Percentiles rank a stretch among this genome's conserved stretches.
Evolutionary conservation across 2,329 filamentous ascomycete species (phyloP).

Genomic region (Beauveria pseudobassiana): DNA sequence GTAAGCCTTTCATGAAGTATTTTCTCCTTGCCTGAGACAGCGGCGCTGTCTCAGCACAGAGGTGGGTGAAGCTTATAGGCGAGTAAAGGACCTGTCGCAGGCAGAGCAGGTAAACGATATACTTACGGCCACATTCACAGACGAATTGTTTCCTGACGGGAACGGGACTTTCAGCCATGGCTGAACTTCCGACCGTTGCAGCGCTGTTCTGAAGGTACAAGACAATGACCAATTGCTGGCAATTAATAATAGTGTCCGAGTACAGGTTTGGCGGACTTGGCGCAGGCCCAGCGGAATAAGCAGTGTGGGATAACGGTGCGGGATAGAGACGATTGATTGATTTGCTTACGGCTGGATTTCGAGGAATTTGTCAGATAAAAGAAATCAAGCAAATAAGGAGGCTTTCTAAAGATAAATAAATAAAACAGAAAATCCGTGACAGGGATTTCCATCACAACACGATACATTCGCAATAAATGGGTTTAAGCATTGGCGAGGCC

Average conservation of each 20-base stretch:
- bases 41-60: not conserved
- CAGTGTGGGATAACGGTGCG: not conserved
- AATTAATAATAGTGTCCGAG: too few species aligned
- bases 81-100: conserved; percentile 28
- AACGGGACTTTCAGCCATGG: not conserved
- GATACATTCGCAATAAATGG: not conserved
- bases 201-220: not conserved
- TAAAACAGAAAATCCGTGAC: too few species aligned
- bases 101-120: conserved; percentile 27
- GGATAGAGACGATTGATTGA: not conserved
- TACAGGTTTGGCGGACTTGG: too few species aligned
- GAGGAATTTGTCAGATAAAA: too few species aligned
- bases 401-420: not conserved
- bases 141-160: not conserved
- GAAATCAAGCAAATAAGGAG: not conserved
- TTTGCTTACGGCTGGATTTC: too few species aligned
- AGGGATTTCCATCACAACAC: not conserved
- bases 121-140: conserved; percentile 33
- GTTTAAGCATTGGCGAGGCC: not conserved
- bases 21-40: too few species aligned
- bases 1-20: too few species aligned
- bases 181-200: not conserved
- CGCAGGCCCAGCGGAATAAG: too few species aligned
- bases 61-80: conserved; percentile 23
- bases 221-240: too few species aligned